phyloP scores from a whole-genome alignment of 441 rosid species.

The Rhodomyrtus psidioides region DNA sequence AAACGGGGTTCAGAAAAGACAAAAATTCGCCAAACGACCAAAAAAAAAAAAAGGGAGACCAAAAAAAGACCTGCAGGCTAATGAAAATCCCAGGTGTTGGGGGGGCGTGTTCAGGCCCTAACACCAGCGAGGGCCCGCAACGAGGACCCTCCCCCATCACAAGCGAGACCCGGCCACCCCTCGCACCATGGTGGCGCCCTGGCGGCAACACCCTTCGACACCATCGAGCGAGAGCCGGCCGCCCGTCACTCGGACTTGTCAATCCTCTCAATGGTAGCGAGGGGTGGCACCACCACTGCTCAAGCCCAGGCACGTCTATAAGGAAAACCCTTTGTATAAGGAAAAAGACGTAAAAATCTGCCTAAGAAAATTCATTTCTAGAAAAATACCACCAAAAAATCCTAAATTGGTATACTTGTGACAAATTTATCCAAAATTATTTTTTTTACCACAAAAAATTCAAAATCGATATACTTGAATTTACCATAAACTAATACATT shows the following conservation, averaged over 20 bases:
- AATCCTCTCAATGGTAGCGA: not conserved
- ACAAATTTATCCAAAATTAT: too few relatives aligned
- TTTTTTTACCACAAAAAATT: too few relatives aligned
- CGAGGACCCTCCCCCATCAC: too few relatives aligned
- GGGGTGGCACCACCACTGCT: not conserved
- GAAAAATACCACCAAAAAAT: not conserved
- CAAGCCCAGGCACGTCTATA: too few relatives aligned
- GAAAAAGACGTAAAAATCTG: not conserved
- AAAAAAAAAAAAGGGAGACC: too few relatives aligned
- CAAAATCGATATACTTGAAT: too few relatives aligned
- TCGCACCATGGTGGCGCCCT: not conserved
- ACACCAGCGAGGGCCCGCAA: not conserved
- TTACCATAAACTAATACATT: too few relatives aligned
- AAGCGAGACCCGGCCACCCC: too few relatives aligned
- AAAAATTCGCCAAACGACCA: too few relatives aligned
- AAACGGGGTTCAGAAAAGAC: too few relatives aligned
- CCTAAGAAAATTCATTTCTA: not conserved
- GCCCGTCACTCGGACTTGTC: not conserved
- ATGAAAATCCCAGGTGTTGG: not conserved
- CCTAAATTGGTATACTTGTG: too few relatives aligned
- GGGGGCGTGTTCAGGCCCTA: not conserved
- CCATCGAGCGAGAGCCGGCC: not conserved
- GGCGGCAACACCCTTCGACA: not conserved
- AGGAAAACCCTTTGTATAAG: too few relatives aligned
- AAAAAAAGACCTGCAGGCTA: not conserved